These are phyloP conservation scores for Tylopilus rubrobrunneus DNA, from an alignment of 768 basidiomycete species.

Conservation along the genomic window DNA sequence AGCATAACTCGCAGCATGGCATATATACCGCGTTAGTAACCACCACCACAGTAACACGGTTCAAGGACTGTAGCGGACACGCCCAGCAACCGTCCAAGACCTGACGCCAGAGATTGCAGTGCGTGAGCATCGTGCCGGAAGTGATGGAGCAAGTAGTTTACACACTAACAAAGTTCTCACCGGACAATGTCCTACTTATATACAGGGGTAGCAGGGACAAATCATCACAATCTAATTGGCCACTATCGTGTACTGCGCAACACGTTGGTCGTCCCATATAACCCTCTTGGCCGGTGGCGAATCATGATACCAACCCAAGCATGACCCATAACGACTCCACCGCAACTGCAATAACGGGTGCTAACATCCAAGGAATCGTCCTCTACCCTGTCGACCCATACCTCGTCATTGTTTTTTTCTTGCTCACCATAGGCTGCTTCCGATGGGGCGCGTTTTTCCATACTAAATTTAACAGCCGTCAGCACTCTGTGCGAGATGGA, in stretches of 20 bases:
- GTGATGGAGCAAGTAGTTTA: no score
- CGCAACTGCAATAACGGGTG: background rate
- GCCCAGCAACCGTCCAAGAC: no score
- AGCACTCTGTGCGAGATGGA: background rate
- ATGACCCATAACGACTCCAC: background rate
- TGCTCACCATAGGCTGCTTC: constrained; percentile 18
- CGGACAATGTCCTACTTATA: background rate
- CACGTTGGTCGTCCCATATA: background rate
- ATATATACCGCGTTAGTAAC: no score
- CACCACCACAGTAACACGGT: no score
- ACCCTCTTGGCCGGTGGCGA: constrained; percentile 1
- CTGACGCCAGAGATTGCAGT: no score
- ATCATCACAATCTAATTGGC: background rate
- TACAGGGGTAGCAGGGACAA: background rate
- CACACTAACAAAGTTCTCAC: no score
- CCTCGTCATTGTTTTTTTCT: constrained; percentile 4
- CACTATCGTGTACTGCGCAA: no score
- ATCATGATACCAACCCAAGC: background rate
- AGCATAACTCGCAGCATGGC: no score
- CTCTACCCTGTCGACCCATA: constrained; percentile 17
- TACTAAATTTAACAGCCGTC: constrained; percentile 13
- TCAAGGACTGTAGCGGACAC: no score
- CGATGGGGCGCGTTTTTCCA: constrained; percentile 13
- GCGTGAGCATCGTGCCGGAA: no score
- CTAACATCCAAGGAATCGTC: constrained; percentile 8